Base-by-base conservation (phyloP, 2,329 filamentous ascomycete species). In the Alternaria gansuensis region DNA sequence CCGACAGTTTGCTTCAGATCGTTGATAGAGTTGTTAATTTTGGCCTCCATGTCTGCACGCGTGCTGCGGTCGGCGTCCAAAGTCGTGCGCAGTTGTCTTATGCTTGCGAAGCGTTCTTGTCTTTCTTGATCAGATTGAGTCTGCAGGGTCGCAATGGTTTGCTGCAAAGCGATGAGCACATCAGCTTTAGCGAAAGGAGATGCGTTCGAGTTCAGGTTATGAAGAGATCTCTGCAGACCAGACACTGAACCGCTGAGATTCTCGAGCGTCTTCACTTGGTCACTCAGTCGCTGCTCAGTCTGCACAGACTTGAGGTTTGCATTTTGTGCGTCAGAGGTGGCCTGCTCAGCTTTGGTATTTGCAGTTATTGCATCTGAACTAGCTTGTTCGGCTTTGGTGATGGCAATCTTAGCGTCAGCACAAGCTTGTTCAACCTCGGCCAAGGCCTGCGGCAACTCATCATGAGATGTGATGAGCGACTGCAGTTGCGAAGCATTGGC, bases 151-250 rank as follows among this genome's bases (percentile, higher is more conserved):
- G 7, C 21, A 26, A 46, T n/a, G 21, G 43, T 36, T 9, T 21
- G 44, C 24, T 44, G n/a, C 26, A 43, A 21, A 43, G 9, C 21
- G 10, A 9, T 9, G 34, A 33, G 23, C 14, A 43, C 49, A 2
- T 44, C 51, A 23, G 48, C 31, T 31, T 37, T 54, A 7, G 43
- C 52, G 24, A 60, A 54, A 7, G 54, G 43, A 5, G 54, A 23
- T 2, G 26, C 36, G 23, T 33, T 24, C 9, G 54, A 55, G 14
- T 39, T 48, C 13, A 65, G 48, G 5, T 43, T 23, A 24, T 41
- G 39, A 11, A 55, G 10, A 7, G 49, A 57, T 9, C 24, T 44
- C 17, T 61, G 57, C 28, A 60, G 23, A 21, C 11, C 28, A 9
- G 1, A 5, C 9, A 58, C 44, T n/a, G 44, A 13, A 28, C n/a